A percentile compares a stretch with the other conserved stretches of the same genome.
Conservation (phyloP, 1,284 basidiomycete genomes). For the Ganoderma meredithae region DNA sequence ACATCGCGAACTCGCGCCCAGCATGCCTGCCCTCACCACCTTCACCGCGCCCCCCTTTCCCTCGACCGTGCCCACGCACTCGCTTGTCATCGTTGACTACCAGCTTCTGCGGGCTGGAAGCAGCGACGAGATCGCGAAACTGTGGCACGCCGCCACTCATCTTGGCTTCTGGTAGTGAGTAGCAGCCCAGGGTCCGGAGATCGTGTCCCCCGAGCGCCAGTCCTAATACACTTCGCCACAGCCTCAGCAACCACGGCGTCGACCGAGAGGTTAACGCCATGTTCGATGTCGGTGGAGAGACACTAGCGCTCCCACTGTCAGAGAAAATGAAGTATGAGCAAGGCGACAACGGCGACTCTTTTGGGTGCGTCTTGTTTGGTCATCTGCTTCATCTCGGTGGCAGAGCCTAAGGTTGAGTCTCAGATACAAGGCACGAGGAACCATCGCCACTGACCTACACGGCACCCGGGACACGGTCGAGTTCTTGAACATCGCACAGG, state of each 20-base stretch:
- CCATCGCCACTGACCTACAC: constrained; percentile 68
- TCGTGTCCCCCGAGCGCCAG: constrained; percentile 3
- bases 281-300: constrained; percentile 67
- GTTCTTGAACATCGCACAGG: constrained; percentile 73
- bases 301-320: constrained; percentile 62
- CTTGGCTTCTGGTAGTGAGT: constrained; percentile 53
- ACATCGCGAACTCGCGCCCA: constrained; percentile 8
- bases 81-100: constrained; percentile 50
- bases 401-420: constrained; percentile 7
- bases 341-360: constrained; percentile 67
- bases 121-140: constrained; percentile 41
- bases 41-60: constrained; percentile 44
- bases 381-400: constrained; percentile 6
- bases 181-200: background rate
- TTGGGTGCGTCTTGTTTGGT: constrained; percentile 52
- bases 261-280: constrained; percentile 60
- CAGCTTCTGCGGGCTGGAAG: constrained; percentile 42
- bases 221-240: constrained; percentile 34
- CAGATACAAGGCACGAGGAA: constrained; percentile 72
- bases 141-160: constrained; percentile 46
- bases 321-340: constrained; percentile 74
- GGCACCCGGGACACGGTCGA: constrained; percentile 65
- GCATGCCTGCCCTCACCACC: constrained; percentile 42
- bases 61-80: constrained; percentile 45
- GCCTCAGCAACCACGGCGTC: constrained; percentile 69